A percentile compares a stretch with the other conserved stretches of the same genome.
Evolutionary conservation across 1,139 yeast species (phyloP).

Genomic region (Kurtzmaniella quercitrusa): DNA sequence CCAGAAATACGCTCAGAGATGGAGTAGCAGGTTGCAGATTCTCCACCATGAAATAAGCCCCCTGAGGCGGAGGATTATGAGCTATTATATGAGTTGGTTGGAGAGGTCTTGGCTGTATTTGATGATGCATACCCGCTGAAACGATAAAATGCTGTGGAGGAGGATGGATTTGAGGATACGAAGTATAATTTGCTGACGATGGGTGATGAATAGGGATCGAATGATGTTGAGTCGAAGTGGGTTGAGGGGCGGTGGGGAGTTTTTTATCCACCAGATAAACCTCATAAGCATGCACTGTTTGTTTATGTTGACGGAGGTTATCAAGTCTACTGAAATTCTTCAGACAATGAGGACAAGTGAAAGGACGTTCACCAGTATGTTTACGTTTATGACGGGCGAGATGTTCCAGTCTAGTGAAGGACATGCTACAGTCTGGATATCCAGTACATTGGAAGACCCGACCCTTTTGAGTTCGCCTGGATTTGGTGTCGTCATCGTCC

Average conservation of each 20-base stretch:
- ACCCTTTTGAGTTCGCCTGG: conserved; percentile 47
- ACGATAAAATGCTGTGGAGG: neutral
- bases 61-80: neutral
- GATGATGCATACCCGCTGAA: neutral
- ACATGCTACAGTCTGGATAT: conserved; percentile 82
- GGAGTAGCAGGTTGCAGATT: conserved; percentile 4
- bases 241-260: conserved; percentile 2
- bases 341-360: conserved; percentile 78
- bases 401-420: conserved; percentile 86
- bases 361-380: conserved; percentile 95
- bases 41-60: conserved; percentile 1
- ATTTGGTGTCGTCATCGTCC: neutral
- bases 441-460: conserved; percentile 83
- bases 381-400: conserved; percentile 88
- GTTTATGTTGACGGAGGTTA: conserved; percentile 87
- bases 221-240: neutral
- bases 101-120: neutral
- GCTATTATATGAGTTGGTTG: neutral
- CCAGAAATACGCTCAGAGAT: conserved; percentile 6
- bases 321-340: conserved; percentile 81
- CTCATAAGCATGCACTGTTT: conserved; percentile 86
- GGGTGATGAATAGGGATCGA: conserved; percentile 5
- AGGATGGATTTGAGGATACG: neutral
- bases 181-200: neutral
- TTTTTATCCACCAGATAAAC: conserved; percentile 29